Percentiles rank a stretch among this genome's conserved stretches.
Evolutionary conservation across 768 basidiomycete genomes (phyloP).

Genomic region (Boletus pseudo-olivaceus): DNA sequence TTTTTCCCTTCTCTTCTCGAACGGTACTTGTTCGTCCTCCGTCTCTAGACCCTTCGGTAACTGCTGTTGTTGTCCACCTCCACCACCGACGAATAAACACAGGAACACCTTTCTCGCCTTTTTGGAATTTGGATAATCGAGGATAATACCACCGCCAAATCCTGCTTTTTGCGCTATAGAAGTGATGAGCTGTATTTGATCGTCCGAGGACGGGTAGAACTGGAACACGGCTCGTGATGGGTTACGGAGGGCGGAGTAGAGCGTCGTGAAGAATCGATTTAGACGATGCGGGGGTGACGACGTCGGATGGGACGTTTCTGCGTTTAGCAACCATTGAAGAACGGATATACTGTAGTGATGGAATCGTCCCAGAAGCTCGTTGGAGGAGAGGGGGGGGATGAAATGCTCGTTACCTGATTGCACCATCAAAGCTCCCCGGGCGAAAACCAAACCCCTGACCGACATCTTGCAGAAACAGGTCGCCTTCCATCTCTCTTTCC

Average conservation of each 20-base stretch:
- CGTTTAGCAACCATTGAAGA: constrained; percentile 98
- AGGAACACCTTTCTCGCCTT: constrained; percentile 95
- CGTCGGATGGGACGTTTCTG: constrained; percentile 85
- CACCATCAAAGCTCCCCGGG: constrained; percentile 96
- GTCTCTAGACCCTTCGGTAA: constrained; percentile 77
- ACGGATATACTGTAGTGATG: constrained; percentile 79
- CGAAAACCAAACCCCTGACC: constrained; percentile 98
- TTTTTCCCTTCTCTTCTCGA: constrained; percentile 76
- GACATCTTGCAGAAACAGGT: constrained; percentile 95
- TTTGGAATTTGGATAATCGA: constrained; percentile 96
- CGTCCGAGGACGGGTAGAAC: constrained; percentile 96
- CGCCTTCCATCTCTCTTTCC: constrained; percentile 93
- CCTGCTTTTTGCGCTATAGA: constrained; percentile 90
- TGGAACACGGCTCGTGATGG: constrained; percentile 86
- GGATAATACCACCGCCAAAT: constrained; percentile 93
- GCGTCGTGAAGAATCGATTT: constrained; percentile 87
- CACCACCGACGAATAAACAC: constrained; percentile 86
- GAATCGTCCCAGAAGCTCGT: not conserved
- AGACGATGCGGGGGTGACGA: constrained; percentile 87
- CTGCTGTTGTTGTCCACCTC: constrained; percentile 53
- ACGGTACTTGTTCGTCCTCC: constrained; percentile 60
- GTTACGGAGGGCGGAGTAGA: constrained; percentile 81
- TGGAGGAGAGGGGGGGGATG: not conserved
- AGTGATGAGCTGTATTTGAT: constrained; percentile 94
- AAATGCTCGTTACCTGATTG: constrained; percentile 68